phyloP scores from a whole-genome alignment of 208 protist species.

The Trypanosoma caninum region DNA sequence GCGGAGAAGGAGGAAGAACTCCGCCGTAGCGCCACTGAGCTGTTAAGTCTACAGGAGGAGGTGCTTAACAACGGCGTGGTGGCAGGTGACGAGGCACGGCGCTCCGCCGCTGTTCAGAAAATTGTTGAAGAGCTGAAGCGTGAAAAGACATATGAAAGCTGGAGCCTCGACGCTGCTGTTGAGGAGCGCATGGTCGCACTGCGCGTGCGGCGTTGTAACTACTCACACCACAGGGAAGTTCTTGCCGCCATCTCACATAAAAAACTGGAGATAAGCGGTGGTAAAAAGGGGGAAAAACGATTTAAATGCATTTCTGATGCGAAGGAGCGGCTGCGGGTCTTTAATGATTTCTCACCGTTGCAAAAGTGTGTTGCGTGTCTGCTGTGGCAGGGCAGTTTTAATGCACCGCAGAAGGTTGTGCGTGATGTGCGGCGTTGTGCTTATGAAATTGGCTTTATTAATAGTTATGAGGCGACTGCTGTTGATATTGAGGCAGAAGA shows the following conservation, averaged over 20 bases:
- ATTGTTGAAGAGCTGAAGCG: slow-evolving; percentile 68
- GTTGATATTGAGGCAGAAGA: slow-evolving; percentile 38
- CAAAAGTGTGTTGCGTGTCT: slow-evolving; percentile 65
- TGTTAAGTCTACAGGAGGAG: slow-evolving; percentile 61
- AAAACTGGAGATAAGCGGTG: slow-evolving; percentile 10
- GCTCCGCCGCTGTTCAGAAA: neutral
- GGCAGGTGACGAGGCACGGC: slow-evolving; percentile 1
- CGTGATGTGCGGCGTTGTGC: slow-evolving; percentile 42
- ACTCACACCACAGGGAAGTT: slow-evolving; percentile 42
- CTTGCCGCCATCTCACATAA: slow-evolving; percentile 7
- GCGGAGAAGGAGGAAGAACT: slow-evolving; percentile 64
- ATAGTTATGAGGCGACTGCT: slow-evolving; percentile 22
- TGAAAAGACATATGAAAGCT: slow-evolving; percentile 67
- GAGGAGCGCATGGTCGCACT: slow-evolving; percentile 51
- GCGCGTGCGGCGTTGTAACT: slow-evolving; percentile 42
- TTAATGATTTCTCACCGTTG: slow-evolving; percentile 42
- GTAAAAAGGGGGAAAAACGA: neutral
- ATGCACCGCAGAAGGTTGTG: slow-evolving; percentile 38
- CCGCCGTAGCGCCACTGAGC: slow-evolving; percentile 43
- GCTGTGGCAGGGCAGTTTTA: slow-evolving; percentile 57
- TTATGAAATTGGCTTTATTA: slow-evolving; percentile 20
- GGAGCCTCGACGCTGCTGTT: slow-evolving; percentile 71
- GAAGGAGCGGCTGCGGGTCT: slow-evolving; percentile 45
- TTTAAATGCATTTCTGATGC: neutral
- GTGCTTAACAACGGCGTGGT: slow-evolving; percentile 21